Base-by-base conservation (phyloP, 768 basidiomycete species). In the Tricholoma hemisulphureum region DNA sequence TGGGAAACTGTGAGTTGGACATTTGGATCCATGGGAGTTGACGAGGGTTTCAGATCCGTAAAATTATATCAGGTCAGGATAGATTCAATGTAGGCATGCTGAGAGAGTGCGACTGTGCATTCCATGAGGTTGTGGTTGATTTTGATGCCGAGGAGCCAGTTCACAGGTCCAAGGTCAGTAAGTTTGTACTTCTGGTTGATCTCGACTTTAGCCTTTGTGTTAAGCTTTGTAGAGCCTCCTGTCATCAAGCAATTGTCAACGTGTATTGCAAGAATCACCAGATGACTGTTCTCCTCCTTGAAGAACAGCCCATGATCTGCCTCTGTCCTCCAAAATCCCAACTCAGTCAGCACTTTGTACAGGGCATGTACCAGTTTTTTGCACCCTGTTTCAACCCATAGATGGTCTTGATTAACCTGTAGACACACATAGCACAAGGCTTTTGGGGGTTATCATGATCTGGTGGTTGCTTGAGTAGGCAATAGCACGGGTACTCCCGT, bases 361-460 rank as follows among this genome's bases (percentile, higher is more conserved):
- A 75, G 60, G 11, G 59, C 60, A 35, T 65, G 43, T 73, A 68
- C 37, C 2, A 24, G 8, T 16, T 61, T 1, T 24, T 45, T 26
- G 20, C 43, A 13, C 26, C 26, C 41, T 43, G 41, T 28, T 66
- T 65, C 14, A 75, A 61, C 1, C 75, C 70, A 55, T 75, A 76
- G 14, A 76, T 46, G 0, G 29, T 31, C 35, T 20, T 59, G 58
- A 24, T 34, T 41, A 1, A 63, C 60, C 4, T 67, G 63, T 2
- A 65, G 56, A 2, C 65, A 16, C 28, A 72, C 63, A 48, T 66
- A 70, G 4, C 71, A 65, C 58, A 50, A 57, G 61, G 51, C 59
- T 65, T 61, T 2, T 67, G 61, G 21, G 67, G 68, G 28, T 67
- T 8, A 13, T 34, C 46, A 20, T 58, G 61, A 29, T 35, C 53